Base-by-base conservation (phyloP, 2,329 filamentous ascomycete genomes). In the Alternaria atra region DNA sequence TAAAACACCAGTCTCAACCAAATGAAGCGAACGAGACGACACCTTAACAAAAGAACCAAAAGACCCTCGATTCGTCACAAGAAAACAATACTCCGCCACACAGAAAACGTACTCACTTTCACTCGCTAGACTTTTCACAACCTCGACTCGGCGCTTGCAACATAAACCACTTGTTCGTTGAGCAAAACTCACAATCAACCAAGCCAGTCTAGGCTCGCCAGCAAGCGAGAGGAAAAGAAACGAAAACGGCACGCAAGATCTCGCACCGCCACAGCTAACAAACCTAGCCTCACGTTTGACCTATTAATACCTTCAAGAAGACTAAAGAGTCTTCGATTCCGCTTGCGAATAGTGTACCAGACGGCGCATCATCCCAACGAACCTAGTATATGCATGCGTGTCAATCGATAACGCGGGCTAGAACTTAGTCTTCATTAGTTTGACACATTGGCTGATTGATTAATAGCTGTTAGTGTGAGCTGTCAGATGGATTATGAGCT, bases 331-430 rank as follows among this genome's bases (percentile, higher is more conserved):
- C 5, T 20, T 50, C 7, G 13, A 27, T 37, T 10, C 23, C 17
- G 30, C 46, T 50, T 50, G 46, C 3, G 15, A 8, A 35, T 35
- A 37, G 46, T 50, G 30, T 35, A 1, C 15, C 17, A 50, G 32
- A 35, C 46, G 46, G 46, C 46, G 30, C 46, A 50, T 23, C 20
- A 13, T 50, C 20, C 46, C 32, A 37, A 50, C 46, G 13, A 50
- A 34, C 23, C 30, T 50, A 50, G 46, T 50, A 8, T 35, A 50
- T 50, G 46, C 46, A 50, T 25, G 46, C 46, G 46, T 50, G 46
- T 50, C 46, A 35, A 50, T 50, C 32, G 46, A 50, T 37, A 50
- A 37, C 32, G 46, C 46, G 30, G 32, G 20, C 32, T 50, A 32
- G 17, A 50, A 50, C 46, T 35, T 50, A 37, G 27, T 50, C 46